A percentile compares a stretch with the other conserved stretches of the same genome.
Evolutionary conservation across 1,284 basidiomycete species (phyloP).

Genomic region (Pyrrhoderma lamaoense): DNA sequence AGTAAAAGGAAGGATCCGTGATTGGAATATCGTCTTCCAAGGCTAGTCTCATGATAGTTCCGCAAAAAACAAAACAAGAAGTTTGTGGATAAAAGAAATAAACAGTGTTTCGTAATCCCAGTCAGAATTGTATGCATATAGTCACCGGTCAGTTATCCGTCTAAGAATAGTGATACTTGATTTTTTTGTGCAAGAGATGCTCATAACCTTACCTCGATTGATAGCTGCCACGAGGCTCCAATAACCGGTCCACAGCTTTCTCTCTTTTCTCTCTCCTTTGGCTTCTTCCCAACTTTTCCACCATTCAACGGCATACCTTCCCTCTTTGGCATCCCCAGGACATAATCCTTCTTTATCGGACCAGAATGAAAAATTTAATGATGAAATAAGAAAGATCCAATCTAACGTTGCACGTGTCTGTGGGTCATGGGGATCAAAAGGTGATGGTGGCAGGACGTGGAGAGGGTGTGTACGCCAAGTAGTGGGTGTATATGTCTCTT

Average conservation of each 20-base stretch:
- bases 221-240: slow-evolving; percentile 76
- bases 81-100: not conserved
- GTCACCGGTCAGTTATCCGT: too few relatives aligned
- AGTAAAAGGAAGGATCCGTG: slow-evolving; percentile 68
- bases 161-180: too few relatives aligned
- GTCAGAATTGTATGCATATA: not conserved
- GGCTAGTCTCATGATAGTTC: slow-evolving; percentile 34
- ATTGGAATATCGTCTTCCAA: slow-evolving; percentile 64
- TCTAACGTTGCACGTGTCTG: slow-evolving; percentile 53
- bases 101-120: not conserved
- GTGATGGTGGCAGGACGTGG: slow-evolving; percentile 61
- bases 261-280: slow-evolving; percentile 19
- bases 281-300: slow-evolving; percentile 40
- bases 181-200: too few relatives aligned
- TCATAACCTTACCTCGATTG: slow-evolving; percentile 51
- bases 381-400: slow-evolving; percentile 81
- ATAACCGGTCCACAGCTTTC: slow-evolving; percentile 63
- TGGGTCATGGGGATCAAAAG: slow-evolving; percentile 45
- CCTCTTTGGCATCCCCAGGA: slow-evolving; percentile 9
- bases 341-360: slow-evolving; percentile 49
- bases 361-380: slow-evolving; percentile 85
- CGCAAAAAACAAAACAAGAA: not conserved
- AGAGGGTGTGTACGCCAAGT: slow-evolving; percentile 74
- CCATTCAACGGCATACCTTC: slow-evolving; percentile 70
- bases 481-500: slow-evolving; percentile 63